Evolutionary conservation across 768 basidiomycete species (phyloP).

Genomic region (Rhodotorula graminis): DNA sequence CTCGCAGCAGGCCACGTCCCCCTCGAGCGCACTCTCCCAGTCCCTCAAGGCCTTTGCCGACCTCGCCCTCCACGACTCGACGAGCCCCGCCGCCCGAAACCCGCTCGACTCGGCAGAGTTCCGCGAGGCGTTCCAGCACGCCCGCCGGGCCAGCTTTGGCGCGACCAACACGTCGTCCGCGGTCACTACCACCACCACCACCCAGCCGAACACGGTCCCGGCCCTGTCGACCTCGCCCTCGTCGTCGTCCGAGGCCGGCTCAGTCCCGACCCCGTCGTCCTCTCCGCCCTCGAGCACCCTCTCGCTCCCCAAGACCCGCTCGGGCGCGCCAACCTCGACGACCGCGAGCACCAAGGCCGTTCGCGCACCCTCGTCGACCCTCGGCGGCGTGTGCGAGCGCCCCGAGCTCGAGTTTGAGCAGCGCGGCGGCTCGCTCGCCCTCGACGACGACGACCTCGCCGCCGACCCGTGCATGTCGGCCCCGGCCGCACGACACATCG

Average conservation of each 20-base stretch:
- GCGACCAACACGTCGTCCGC: background rate
- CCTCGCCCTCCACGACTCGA: background rate
- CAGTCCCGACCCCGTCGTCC: conserved; percentile 31
- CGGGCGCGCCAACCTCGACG: background rate
- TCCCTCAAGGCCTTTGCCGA: conserved; percentile 26
- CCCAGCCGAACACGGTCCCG: background rate
- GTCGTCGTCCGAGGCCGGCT: conserved; percentile 8
- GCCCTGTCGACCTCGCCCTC: conserved; percentile 19
- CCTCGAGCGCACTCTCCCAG: conserved; percentile 16
- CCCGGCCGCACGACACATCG: background rate
- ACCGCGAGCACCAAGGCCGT: conserved; percentile 1
- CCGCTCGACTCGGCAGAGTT: conserved; percentile 32
- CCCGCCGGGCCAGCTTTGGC: conserved; percentile 17
- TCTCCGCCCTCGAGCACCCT: background rate
- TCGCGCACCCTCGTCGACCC: conserved; percentile 4
- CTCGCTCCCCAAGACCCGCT: background rate
- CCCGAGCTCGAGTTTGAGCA: conserved; percentile 31
- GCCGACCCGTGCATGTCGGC: background rate
- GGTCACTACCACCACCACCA: background rate
- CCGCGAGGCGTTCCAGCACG: conserved; percentile 32
- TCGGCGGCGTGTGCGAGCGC: conserved; percentile 33
- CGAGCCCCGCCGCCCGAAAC: background rate
- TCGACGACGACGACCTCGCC: conserved; percentile 6
- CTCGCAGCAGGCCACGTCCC: background rate
- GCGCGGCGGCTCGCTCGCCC: background rate